These are phyloP conservation scores for Mucor piriformis DNA, from an alignment of 371 early-diverging fungal species.

Conservation along the genomic window DNA sequence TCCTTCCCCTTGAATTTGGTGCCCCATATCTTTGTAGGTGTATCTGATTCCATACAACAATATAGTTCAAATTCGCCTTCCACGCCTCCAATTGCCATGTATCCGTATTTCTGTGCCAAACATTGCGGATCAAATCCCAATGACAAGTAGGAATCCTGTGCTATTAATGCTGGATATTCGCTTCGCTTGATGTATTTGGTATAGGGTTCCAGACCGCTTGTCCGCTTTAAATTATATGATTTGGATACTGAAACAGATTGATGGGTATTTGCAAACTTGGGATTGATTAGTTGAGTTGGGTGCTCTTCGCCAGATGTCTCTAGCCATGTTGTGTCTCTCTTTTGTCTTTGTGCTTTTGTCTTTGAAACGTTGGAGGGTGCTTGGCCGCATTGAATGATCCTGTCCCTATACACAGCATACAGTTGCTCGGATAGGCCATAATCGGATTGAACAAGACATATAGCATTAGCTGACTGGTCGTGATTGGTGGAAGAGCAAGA, in stretches of 20 bases:
- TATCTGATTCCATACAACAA: conserved; percentile 44
- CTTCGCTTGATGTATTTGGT: conserved; percentile 50
- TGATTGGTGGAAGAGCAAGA: conserved; percentile 56
- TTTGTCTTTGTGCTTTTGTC: background rate
- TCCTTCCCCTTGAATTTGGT: conserved; percentile 36
- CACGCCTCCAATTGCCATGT: conserved; percentile 54
- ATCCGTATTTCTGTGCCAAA: conserved; percentile 56
- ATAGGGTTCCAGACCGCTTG: conserved; percentile 32
- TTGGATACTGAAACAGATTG: conserved; percentile 18
- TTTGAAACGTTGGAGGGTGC: background rate
- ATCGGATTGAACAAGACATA: conserved; percentile 44
- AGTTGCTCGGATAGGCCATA: conserved; percentile 52
- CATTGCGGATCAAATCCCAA: conserved; percentile 50
- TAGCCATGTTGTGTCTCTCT: conserved; percentile 7
- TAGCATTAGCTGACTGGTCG: conserved; percentile 54
- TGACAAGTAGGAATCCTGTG: conserved; percentile 32
- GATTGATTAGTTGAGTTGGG: background rate
- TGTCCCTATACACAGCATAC: conserved; percentile 44
- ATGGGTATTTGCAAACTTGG: conserved; percentile 23
- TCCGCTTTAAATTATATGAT: too few relatives aligned
- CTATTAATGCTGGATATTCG: conserved; percentile 34
- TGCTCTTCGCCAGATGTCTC: conserved; percentile 4
- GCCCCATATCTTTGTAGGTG: conserved; percentile 42
- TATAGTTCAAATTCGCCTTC: conserved; percentile 51
- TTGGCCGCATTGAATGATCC: conserved; percentile 54